Base-by-base conservation (phyloP, 768 basidiomycete genomes). In the Suillus weaverae region DNA sequence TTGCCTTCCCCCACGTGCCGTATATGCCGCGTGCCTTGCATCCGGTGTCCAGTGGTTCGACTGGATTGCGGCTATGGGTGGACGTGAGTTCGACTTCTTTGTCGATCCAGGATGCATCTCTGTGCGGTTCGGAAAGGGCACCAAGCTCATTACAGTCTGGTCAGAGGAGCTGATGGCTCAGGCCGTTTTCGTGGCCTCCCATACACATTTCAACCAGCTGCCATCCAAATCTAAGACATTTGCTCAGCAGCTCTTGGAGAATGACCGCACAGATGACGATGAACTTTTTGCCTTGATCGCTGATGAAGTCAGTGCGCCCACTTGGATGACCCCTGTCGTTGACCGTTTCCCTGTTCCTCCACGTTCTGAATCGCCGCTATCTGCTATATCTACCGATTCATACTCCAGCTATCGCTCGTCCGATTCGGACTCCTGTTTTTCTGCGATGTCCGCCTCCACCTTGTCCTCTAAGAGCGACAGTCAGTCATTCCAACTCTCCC, bases 81-180 rank as follows among this genome's bases (percentile, higher is more conserved):
- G 85, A 68, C 77, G 79, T 64, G 89, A 90, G 77, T 88, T 93
- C 72, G 91, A 93, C 75, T 83, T 94, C 66, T 89, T 90, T 76
- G 84, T 92, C 70, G 89, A 93, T 74, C 92, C 92, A 67, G 91
- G 90, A 66, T 87, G 85, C 73, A 85, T 94, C 68, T 88, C 88
- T 64, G 78, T 91, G 67, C 89, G 89, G 66, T 81, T 83, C 72
- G 82, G 81, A 60, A 80, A 74, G 64, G 71, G 73, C 35, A 74
- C 79, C 62, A 81, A 83, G 71, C 80, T 86, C 63, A 73, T 86
- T 71, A 89, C 85, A 61, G 72, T 93, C 70, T 93, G 91, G 91
- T 84, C 87, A 5, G 87, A 87, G 63, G 83, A 85, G 68, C 69
- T 77, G 53, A 72, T 80, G 59, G 73, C 77, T 36, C 70, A 71